Evolutionary conservation across 768 basidiomycete genomes (phyloP).

Genomic region (Holtermanniella nyarrowii): DNA sequence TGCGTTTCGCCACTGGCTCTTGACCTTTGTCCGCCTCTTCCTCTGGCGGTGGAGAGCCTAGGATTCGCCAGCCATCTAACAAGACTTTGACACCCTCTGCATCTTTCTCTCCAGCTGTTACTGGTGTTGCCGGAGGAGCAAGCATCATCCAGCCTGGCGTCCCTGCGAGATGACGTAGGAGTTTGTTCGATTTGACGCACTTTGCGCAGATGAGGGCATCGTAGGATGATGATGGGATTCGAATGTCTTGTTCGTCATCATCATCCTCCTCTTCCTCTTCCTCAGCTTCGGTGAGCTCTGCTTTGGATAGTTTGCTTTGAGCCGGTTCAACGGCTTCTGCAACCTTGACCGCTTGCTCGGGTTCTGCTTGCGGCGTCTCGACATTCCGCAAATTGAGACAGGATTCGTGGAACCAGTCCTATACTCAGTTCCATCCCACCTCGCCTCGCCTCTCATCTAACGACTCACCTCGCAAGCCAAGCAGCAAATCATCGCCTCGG

Average conservation of each 20-base stretch:
- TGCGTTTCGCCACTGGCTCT: too few species aligned
- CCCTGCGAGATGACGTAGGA: slow-evolving; percentile 18
- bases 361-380: background rate
- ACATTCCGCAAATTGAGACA: slow-evolving; percentile 24
- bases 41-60: background rate
- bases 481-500: slow-evolving; percentile 37
- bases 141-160: slow-evolving; percentile 37
- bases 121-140: slow-evolving; percentile 13
- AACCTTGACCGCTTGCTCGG: background rate
- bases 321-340: background rate
- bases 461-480: slow-evolving; percentile 35
- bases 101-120: background rate
- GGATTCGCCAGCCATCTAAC: slow-evolving; percentile 1
- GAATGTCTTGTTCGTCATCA: slow-evolving; percentile 22
- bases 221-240: slow-evolving; percentile 30
- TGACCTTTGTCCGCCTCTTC: background rate
- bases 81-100: slow-evolving; percentile 1
- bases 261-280: slow-evolving; percentile 22
- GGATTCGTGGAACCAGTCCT: slow-evolving; percentile 40
- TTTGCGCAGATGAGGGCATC: slow-evolving; percentile 32
- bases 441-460: background rate
- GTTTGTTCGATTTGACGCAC: slow-evolving; percentile 16
- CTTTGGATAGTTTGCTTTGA: background rate
- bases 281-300: background rate
- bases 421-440: background rate